phyloP scores from a whole-genome alignment of 1,139 yeast species.

The Protomyces inundatus region DNA sequence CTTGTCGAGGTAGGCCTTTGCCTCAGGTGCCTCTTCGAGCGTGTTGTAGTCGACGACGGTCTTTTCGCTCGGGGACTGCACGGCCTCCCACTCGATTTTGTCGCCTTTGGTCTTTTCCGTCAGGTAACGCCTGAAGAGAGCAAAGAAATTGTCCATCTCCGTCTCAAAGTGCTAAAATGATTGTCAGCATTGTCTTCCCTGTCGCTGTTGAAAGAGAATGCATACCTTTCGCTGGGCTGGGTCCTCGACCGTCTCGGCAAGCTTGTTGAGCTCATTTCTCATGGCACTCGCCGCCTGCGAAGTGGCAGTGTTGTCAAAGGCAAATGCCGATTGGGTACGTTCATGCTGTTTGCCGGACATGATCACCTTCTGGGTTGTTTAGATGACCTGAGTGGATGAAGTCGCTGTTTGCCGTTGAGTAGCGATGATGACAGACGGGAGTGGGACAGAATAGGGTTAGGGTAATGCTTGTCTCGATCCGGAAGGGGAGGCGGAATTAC shows the following conservation, averaged over 20 bases:
- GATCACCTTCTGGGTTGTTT: neutral
- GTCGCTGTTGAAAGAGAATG: neutral
- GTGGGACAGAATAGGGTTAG: no score
- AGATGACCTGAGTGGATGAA: no score
- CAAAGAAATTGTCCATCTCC: constrained; percentile 93
- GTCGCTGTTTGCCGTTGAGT: no score
- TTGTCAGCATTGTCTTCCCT: no score
- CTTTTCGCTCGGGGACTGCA: constrained; percentile 78
- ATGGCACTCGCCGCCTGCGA: constrained; percentile 96
- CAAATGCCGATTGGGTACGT: constrained; percentile 40
- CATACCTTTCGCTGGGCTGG: constrained; percentile 46
- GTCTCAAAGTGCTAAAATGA: constrained; percentile 56
- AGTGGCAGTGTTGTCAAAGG: constrained; percentile 92
- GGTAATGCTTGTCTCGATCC: no score
- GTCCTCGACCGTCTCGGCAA: constrained; percentile 71
- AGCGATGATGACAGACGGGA: no score
- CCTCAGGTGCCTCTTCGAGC: constrained; percentile 38
- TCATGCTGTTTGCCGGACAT: constrained; percentile 18
- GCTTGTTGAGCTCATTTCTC: constrained; percentile 89
- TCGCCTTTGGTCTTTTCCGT: constrained; percentile 78
- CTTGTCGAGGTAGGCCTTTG: constrained; percentile 58
- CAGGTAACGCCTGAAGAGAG: constrained; percentile 86
- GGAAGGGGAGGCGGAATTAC: no score
- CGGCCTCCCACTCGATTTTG: constrained; percentile 76
- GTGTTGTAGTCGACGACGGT: constrained; percentile 78